Evolutionary conservation across 2,329 filamentous ascomycete species (phyloP).

Genomic region (Penicillium sp.): DNA sequence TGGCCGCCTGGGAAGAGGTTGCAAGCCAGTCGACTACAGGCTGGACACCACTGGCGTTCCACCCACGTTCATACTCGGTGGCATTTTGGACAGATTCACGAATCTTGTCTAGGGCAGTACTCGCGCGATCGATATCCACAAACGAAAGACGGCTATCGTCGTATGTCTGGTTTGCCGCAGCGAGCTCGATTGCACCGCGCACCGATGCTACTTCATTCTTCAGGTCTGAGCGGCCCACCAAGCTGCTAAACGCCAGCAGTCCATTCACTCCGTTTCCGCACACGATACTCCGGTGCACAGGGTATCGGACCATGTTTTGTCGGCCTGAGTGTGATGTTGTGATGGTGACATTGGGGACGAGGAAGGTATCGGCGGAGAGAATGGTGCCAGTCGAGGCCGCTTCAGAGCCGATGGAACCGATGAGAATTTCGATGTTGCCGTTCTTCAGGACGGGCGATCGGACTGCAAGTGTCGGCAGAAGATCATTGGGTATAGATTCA

Average conservation of each 20-base stretch:
- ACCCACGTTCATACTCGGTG: constrained; percentile 68
- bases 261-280: constrained; percentile 71
- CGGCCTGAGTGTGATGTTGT: constrained; percentile 62
- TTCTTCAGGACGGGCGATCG: constrained; percentile 57
- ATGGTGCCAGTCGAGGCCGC: constrained; percentile 49
- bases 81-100: constrained; percentile 69
- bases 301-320: constrained; percentile 68
- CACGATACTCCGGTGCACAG: constrained; percentile 78
- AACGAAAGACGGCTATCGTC: constrained; percentile 41
- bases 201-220: constrained; percentile 33
- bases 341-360: constrained; percentile 75
- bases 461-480: constrained; percentile 55
- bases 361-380: constrained; percentile 59
- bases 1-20: constrained; percentile 20
- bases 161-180: constrained; percentile 45
- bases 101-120: constrained; percentile 63
- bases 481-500: constrained; percentile 47
- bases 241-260: constrained; percentile 44
- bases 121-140: constrained; percentile 64
- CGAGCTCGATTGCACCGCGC: constrained; percentile 40
- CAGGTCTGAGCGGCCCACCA: constrained; percentile 32
- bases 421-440: constrained; percentile 60
- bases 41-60: constrained; percentile 70
- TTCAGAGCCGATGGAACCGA: constrained; percentile 53
- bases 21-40: constrained; percentile 64